A percentile compares a stretch with the other conserved stretches of the same genome.
Conservation (phyloP, 495 filamentous ascomycete genomes). For the Sordaria brevicollis region DNA sequence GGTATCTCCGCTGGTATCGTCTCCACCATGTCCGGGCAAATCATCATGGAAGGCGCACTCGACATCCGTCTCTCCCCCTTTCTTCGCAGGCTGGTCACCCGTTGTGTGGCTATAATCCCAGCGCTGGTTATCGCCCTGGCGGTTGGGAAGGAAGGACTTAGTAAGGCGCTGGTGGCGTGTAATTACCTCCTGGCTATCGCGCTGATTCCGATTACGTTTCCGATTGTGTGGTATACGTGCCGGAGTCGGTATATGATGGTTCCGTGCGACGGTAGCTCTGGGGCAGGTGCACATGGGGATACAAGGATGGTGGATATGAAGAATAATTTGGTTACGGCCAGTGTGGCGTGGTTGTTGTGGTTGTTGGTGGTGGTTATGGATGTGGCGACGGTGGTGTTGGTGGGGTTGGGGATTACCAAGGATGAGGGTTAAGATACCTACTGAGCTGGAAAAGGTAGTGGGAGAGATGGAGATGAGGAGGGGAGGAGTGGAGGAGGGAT, state of each 20-base stretch:
- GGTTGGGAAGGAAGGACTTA: slow-evolving; percentile 44
- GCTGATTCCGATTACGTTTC: slow-evolving; percentile 35
- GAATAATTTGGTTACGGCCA: background rate
- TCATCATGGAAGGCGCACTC: slow-evolving; percentile 48
- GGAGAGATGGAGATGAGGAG: too few relatives aligned
- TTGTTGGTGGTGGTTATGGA: slow-evolving; percentile 12
- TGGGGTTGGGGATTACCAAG: slow-evolving; percentile 6
- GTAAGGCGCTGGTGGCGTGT: slow-evolving; percentile 27
- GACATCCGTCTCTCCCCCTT: slow-evolving; percentile 39
- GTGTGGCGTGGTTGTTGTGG: slow-evolving; percentile 10
- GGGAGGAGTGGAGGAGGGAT: too few relatives aligned
- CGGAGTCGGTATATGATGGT: slow-evolving; percentile 35
- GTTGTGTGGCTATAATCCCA: slow-evolving; percentile 61
- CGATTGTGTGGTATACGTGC: slow-evolving; percentile 38
- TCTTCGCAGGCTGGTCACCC: slow-evolving; percentile 39
- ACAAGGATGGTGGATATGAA: slow-evolving; percentile 3
- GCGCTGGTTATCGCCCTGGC: slow-evolving; percentile 68
- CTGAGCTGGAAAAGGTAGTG: too few relatives aligned
- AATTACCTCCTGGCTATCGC: slow-evolving; percentile 37
- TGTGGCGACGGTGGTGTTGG: slow-evolving; percentile 10
- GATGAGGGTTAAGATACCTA: slow-evolving; percentile 6
- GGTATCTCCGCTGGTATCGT: slow-evolving; percentile 46
- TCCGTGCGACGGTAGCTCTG: slow-evolving; percentile 6
- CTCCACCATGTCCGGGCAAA: slow-evolving; percentile 50
- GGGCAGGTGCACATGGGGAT: background rate